These are phyloP conservation scores for Stachybotrys elegans DNA, from an alignment of 2,329 filamentous ascomycete genomes.

Conservation along the genomic window DNA sequence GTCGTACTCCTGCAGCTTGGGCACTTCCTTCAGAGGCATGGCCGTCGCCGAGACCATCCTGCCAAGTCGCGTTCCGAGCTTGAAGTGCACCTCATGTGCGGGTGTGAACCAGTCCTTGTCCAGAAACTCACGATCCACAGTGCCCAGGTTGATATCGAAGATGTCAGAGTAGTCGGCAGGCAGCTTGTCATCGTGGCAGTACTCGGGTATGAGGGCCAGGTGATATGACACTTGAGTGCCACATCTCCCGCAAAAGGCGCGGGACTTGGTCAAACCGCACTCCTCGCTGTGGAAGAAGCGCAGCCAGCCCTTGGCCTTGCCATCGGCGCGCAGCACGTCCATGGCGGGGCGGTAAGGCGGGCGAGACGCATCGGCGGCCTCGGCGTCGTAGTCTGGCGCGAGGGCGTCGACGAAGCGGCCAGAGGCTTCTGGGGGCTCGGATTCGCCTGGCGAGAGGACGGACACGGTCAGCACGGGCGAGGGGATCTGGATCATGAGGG, in stretches of 20 bases:
- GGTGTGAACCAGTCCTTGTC: conserved; percentile 15
- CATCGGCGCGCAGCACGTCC: conserved; percentile 12
- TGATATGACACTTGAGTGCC: conserved; percentile 15
- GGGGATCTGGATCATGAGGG: conserved; percentile 9
- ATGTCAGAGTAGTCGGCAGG: conserved; percentile 11
- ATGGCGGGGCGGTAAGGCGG: conserved; percentile 13
- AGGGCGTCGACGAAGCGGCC: conserved; percentile 14
- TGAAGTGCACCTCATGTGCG: conserved; percentile 10
- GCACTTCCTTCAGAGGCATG: conserved; percentile 6
- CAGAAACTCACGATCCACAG: conserved; percentile 15
- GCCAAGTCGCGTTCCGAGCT: conserved; percentile 9
- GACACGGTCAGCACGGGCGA: conserved; percentile 16
- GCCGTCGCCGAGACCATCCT: conserved; percentile 17
- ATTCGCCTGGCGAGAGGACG: conserved; percentile 7
- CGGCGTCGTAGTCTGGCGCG: conserved; percentile 9
- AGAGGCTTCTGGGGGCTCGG: conserved; percentile 7
- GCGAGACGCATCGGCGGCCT: conserved; percentile 9
- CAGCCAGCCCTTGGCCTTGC: conserved; percentile 13
- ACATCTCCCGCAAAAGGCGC: conserved; percentile 20
- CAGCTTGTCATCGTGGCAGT: conserved; percentile 9
- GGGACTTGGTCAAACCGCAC: conserved; percentile 11
- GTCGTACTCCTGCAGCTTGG: conserved; percentile 10
- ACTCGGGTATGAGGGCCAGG: conserved; percentile 10
- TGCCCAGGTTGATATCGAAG: conserved; percentile 14
- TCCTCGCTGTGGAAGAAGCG: conserved; percentile 18